Conservation (phyloP, 495 filamentous ascomycete genomes). For the Podospora sp. region DNA sequence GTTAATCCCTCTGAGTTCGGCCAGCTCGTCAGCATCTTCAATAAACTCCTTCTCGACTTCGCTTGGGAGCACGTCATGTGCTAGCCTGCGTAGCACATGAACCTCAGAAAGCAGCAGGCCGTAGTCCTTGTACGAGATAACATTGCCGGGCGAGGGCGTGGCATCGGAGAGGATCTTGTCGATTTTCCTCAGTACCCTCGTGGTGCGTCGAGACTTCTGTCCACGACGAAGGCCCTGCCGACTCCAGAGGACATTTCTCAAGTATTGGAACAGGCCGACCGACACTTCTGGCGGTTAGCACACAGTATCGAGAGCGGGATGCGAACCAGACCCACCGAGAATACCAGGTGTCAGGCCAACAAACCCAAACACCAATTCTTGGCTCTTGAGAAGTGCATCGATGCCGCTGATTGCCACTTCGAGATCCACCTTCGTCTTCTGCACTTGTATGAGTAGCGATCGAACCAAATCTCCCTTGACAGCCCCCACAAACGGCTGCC, state of each 20-base stretch:
- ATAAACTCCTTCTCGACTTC: constrained; percentile 78
- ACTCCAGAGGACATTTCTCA: constrained; percentile 65
- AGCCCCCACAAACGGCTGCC: constrained; percentile 75
- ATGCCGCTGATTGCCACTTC: constrained; percentile 95
- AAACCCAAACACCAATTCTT: constrained; percentile 97
- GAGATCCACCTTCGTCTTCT: constrained; percentile 98
- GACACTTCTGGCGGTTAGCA: constrained; percentile 55
- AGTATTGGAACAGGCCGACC: constrained; percentile 72
- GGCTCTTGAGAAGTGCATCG: constrained; percentile 87
- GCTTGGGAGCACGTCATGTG: constrained; percentile 63
- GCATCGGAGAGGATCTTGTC: constrained; percentile 77
- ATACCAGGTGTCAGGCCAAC: constrained; percentile 89
- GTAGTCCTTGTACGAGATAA: constrained; percentile 85
- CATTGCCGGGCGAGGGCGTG: constrained; percentile 60
- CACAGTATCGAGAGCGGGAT: neutral
- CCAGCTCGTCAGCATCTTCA: constrained; percentile 80
- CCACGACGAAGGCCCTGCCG: constrained; percentile 65
- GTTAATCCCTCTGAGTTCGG: constrained; percentile 74
- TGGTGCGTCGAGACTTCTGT: constrained; percentile 62
- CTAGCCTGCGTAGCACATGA: constrained; percentile 71
- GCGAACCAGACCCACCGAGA: constrained; percentile 43
- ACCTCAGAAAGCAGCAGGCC: constrained; percentile 88
- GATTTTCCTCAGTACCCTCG: constrained; percentile 78
- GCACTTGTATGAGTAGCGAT: constrained; percentile 90
- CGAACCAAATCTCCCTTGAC: constrained; percentile 84